phyloP scores from a whole-genome alignment of 2,329 filamentous ascomycete genomes.

The Clathrospora elynae region DNA sequence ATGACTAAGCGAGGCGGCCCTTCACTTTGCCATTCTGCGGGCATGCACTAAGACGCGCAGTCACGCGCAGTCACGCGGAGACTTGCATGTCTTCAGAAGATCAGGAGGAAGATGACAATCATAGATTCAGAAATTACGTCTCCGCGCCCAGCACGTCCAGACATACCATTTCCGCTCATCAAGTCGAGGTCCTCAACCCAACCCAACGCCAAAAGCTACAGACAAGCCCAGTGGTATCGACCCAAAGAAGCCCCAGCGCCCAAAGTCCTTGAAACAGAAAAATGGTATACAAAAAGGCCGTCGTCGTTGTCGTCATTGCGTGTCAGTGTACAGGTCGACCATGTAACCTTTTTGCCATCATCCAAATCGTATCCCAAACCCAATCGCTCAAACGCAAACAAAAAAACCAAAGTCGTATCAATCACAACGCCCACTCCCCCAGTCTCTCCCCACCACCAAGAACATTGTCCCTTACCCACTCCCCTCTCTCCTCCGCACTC shows the following conservation, averaged over 20 bases:
- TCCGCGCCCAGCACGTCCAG: constrained; percentile 12
- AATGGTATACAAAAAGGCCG: constrained; percentile 6
- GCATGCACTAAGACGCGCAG: constrained; percentile 1
- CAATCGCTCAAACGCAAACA: constrained; percentile 16
- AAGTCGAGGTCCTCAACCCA: background rate
- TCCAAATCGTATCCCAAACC: constrained; percentile 2
- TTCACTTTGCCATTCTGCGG: constrained; percentile 4
- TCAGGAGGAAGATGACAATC: constrained; percentile 3
- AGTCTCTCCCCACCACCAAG: constrained; percentile 13
- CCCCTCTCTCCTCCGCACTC: constrained; percentile 84
- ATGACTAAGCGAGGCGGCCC: constrained; percentile 14
- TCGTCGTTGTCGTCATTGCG: constrained; percentile 14
- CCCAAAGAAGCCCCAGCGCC: constrained; percentile 11
- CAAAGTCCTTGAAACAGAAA: too few species aligned
- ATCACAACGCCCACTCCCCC: constrained; percentile 10
- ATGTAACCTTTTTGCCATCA: constrained; percentile 20
- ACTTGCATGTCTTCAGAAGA: background rate
- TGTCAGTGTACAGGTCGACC: constrained; percentile 26
- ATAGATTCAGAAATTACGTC: constrained; percentile 11
- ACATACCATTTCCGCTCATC: constrained; percentile 5
- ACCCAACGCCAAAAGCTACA: constrained; percentile 3
- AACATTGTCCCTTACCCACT: constrained; percentile 77
- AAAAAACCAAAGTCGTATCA: constrained; percentile 6
- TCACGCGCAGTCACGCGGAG: constrained; percentile 1
- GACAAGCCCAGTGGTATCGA: constrained; percentile 19